Evolutionary conservation across 768 basidiomycete species (phyloP).

Genomic region (Asterophora parasitica): DNA sequence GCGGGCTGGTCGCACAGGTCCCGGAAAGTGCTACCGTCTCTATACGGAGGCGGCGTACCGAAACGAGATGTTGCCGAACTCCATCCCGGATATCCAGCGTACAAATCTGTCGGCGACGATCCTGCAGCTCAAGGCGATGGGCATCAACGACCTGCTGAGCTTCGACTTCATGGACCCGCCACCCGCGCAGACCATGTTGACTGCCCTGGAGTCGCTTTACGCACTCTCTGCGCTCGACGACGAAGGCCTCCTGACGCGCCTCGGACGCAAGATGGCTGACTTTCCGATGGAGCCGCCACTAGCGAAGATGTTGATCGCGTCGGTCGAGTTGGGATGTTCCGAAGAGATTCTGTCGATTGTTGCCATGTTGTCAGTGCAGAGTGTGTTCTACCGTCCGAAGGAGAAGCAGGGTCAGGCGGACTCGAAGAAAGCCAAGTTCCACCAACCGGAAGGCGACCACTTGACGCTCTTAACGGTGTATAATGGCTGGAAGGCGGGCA

Average conservation of each 20-base stretch:
- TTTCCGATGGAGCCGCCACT: conserved; percentile 97
- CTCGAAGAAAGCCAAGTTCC: conserved; percentile 99
- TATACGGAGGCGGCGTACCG: conserved; percentile 98
- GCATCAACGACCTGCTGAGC: conserved; percentile 93
- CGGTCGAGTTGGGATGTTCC: conserved; percentile 95
- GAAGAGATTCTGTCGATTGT: conserved; percentile 97
- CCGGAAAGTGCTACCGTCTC: conserved; percentile 96
- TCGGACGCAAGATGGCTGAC: conserved; percentile 99
- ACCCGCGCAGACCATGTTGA: conserved; percentile 93
- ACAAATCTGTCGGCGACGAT: conserved; percentile 92
- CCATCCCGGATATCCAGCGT: conserved; percentile 96
- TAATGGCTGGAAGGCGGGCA: conserved; percentile 96
- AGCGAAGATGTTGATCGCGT: conserved; percentile 98
- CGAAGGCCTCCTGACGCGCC: conserved; percentile 88
- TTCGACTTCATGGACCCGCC: conserved; percentile 99
- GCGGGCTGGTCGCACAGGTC: conserved; percentile 95
- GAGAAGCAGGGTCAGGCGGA: conserved; percentile 99
- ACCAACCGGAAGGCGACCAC: conserved; percentile 97
- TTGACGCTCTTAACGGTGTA: conserved; percentile 90
- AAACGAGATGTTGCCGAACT: conserved; percentile 97
- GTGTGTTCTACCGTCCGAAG: conserved; percentile 98
- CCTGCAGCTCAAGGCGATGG: conserved; percentile 97
- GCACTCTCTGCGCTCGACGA: conserved; percentile 95
- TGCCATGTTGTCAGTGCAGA: conserved; percentile 95
- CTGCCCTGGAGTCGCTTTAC: conserved; percentile 90